A percentile compares a stretch with the other conserved stretches of the same genome.
These are phyloP conservation scores for Jatropha multifida DNA, from an alignment of 441 rosid species.

Conservation along the genomic window DNA sequence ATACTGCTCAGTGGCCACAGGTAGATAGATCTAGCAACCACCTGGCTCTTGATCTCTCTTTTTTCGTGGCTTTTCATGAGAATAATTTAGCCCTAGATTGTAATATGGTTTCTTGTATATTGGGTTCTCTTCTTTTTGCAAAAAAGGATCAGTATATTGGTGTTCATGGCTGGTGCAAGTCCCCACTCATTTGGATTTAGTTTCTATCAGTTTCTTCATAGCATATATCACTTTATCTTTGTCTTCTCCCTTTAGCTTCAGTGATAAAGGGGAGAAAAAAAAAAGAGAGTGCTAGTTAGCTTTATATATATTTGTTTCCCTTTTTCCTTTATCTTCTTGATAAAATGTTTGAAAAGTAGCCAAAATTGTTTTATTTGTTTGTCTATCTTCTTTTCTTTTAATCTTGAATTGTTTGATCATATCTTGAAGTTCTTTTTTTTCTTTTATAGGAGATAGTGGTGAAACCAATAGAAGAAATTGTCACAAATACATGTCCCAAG, in stretches of 20 bases:
- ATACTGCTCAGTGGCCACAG: conserved; percentile 95
- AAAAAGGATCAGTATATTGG: conserved; percentile 23
- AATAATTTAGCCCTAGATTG: conserved; percentile 13
- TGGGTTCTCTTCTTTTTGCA: conserved; percentile 12
- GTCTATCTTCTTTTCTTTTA: conserved; percentile 18
- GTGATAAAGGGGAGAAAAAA: conserved; percentile 19
- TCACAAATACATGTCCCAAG: conserved; percentile 52
- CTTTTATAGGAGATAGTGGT: conserved; percentile 67
- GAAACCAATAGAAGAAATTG: conserved; percentile 79
- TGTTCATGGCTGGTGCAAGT: conserved; percentile 40
- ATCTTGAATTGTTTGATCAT: conserved; percentile 23
- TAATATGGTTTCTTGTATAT: conserved; percentile 16
- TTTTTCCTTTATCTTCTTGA: conserved; percentile 27
- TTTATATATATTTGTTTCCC: background rate
- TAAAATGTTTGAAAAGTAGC: conserved; percentile 38
- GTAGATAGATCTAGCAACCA: conserved; percentile 39
- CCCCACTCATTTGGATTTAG: conserved; percentile 43
- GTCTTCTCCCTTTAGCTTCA: conserved; percentile 33
- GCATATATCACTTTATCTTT: conserved; percentile 18
- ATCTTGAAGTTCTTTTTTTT: background rate
- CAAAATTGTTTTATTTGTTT: conserved; percentile 34
- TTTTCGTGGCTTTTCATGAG: conserved; percentile 10
- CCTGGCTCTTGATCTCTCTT: background rate
- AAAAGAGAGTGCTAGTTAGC: background rate
- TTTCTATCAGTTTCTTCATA: conserved; percentile 32